A percentile compares a stretch with the other conserved stretches of the same genome.
phyloP scores from a whole-genome alignment of 2,329 filamentous ascomycete species.

The Myrmaecium sp. region DNA sequence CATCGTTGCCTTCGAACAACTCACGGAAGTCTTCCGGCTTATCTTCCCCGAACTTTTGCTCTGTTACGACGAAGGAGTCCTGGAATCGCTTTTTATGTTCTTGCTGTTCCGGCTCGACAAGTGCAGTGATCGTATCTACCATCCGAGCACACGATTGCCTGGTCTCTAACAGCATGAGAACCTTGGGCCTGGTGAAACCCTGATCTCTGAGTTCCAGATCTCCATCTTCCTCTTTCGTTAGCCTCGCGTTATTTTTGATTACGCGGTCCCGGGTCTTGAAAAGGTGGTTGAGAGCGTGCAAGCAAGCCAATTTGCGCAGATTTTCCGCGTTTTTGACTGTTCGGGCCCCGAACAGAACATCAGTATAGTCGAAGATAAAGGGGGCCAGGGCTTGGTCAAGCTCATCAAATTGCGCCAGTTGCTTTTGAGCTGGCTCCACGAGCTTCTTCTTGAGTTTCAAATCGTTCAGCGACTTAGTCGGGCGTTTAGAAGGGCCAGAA shows the following conservation, averaged over 20 bases:
- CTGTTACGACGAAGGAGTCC: constrained; percentile 58
- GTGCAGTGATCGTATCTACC: constrained; percentile 56
- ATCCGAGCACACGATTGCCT: constrained; percentile 69
- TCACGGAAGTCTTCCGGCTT: constrained; percentile 78
- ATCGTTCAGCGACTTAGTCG: constrained; percentile 11
- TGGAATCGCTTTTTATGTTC: constrained; percentile 90
- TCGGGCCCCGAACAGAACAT: constrained; percentile 60
- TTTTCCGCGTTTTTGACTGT: constrained; percentile 49
- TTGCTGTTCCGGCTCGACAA: constrained; percentile 75
- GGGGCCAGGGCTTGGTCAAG: constrained; percentile 51
- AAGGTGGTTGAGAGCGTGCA: constrained; percentile 83
- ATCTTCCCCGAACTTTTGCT: constrained; percentile 51
- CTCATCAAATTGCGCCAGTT: constrained; percentile 35
- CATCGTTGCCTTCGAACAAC: constrained; percentile 85
- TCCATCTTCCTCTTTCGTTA: constrained; percentile 48
- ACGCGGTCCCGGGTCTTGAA: constrained; percentile 86
- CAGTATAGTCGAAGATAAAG: constrained; percentile 65
- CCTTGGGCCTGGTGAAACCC: constrained; percentile 87
- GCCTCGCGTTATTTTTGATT: constrained; percentile 75
- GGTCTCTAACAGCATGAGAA: constrained; percentile 79
- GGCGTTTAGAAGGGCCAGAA: constrained; percentile 6
- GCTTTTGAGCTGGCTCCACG: constrained; percentile 12
- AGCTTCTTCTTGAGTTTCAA: constrained; percentile 18
- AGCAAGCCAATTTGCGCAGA: constrained; percentile 54
- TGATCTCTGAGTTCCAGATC: constrained; percentile 70